Base-by-base conservation (phyloP, 495 filamentous ascomycete genomes). In the Trichoderma reesei region DNA sequence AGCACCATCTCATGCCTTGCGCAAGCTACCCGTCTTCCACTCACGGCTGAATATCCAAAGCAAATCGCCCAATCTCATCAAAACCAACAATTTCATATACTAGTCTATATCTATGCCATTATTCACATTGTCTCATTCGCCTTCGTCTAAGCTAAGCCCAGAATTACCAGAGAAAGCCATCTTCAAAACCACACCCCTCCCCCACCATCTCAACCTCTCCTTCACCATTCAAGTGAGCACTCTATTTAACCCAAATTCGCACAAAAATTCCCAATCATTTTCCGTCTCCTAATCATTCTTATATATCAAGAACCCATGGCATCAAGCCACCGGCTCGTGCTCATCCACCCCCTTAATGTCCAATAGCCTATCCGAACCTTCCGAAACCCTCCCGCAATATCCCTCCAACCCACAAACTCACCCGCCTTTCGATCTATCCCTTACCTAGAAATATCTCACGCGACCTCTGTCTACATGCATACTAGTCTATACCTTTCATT, bases 301-400 rank as follows among this genome's bases (percentile, higher is more conserved):
- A n/a, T n/a, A 14, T 8, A 9, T 48, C 16, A 5, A 48, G 3
- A 4, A 48, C 1, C 13, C 13, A 16, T 16, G 5, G 7, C 44
- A 48, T 1, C 51, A 56, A 56, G 51, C 51, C 51, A 56, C 51
- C 51, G 26, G 26, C 26, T 56, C 51, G 51, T 56, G 51, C 51
- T 56, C 31, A 13, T 16, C 11, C 51, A 11, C 51, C 51, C 51
- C 51, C 51, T 3, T 34, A 10, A 31, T 34, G 26, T 26, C 26
- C 31, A 14, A 36, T 56, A 13, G 51, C 9, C 51, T 48, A 56
- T 33, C 51, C 51, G 51, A 56, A 56, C 51, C 51, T 34, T 56
- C 51, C 51, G 51, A 34, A 13, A 20, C 26, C 26, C 20, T 9
- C 0, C 31, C 26, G 11, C 51, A 56, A 39, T 26, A 39, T 33